Evolutionary conservation across 495 filamentous ascomycete genomes (phyloP), one percentile per base, ranked within the genome.

Genomic region (Hypoxylon crocopeplum): DNA sequence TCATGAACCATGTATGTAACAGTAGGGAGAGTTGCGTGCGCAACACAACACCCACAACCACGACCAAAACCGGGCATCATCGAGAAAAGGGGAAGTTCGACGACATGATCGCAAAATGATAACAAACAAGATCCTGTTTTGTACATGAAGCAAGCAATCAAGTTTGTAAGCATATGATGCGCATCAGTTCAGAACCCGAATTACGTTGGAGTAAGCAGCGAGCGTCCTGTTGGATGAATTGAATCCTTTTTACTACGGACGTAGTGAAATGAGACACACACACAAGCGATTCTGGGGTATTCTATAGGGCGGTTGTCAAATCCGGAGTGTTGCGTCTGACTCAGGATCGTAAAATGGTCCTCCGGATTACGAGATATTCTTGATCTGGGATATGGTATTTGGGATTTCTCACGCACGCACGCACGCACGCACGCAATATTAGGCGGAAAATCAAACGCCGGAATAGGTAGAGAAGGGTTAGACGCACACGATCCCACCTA

Each of bases 401-500:
- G 59, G 59, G 52, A 48, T 64, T 62, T 62, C 59, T 62, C 49
- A 64, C 60, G 53, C 60, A 34, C n/a, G n/a, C n/a, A 34, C 32
- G 32, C 32, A 34, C 15, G 4, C 34, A 59, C 42, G 29, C 45
- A 46, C 40, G 51, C 54, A 36, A 44, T 41, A 40, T 59, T 59
- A 55, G 61, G 61, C 42, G 47, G 42, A 59, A 64, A 50, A 59
- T 59, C 67, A 65, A 67, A 70, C 60, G 42, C 67, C 67, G 67
- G 65, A 36, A 34, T 20, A 56, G 20, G 32, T 51, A 45, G 56
- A 45, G 16, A 42, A 24, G 21, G 37, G 29, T 48, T 52, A 59
- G 46, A 56, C 20, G 34, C 45, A 45, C 34, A 29, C 25, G 40
- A 54, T 52, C 33, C 44, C 49, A 56, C 55, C 59, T 62, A 61